Conservation (phyloP, 2,329 filamentous ascomycete species). For the Diaporthe nobilis region DNA sequence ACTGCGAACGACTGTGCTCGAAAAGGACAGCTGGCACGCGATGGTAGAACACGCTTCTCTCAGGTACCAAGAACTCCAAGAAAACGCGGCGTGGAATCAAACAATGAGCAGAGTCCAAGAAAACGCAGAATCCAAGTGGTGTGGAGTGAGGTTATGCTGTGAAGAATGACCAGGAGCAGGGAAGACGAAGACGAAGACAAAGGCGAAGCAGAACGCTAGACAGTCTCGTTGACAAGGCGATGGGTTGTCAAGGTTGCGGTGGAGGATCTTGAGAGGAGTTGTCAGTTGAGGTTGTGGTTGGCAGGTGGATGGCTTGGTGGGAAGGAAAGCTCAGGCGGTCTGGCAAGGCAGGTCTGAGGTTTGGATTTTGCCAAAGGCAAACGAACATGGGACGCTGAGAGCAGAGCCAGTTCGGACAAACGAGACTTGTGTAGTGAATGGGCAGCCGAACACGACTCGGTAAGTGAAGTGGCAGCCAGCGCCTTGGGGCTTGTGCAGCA, state of each 20-base stretch:
- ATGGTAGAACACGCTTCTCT: constrained; percentile 9
- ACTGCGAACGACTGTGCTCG: constrained; percentile 24
- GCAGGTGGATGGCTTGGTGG: background rate
- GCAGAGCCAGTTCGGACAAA: background rate
- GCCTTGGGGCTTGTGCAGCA: background rate
- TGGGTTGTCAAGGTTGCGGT: background rate
- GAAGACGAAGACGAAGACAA: background rate
- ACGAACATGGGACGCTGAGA: background rate
- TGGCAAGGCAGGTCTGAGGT: background rate
- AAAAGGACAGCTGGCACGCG: constrained; percentile 7
- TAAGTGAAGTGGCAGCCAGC: background rate
- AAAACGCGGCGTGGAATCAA: background rate
- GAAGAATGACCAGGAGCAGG: background rate
- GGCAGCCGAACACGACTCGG: background rate
- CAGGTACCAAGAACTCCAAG: background rate
- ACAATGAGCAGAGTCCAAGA: background rate
- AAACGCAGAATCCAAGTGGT: background rate
- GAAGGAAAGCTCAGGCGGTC: background rate
- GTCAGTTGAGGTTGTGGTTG: background rate
- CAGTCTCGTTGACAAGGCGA: background rate
- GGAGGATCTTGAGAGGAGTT: background rate
- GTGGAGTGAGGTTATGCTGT: background rate
- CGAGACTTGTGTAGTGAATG: background rate
- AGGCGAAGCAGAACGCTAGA: background rate
- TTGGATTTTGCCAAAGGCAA: background rate